Evolutionary conservation across 192 early-diverging fungal genomes (phyloP), one percentile per base, ranked within the genome.

Genomic region (Podochytrium sp.): DNA sequence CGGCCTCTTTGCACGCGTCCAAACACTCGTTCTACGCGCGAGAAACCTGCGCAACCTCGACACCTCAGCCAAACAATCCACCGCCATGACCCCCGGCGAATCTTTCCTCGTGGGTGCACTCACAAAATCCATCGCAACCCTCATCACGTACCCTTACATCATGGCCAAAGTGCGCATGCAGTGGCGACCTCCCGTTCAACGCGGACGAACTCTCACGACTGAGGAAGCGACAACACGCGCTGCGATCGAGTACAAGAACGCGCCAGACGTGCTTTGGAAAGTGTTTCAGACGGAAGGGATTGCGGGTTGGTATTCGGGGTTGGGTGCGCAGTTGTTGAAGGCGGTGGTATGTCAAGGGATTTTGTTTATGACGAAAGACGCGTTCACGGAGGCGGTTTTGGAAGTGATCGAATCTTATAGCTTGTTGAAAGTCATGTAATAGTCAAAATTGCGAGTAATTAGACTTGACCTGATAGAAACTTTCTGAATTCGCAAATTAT

Each of bases 111-210:
- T 94, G 30, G 96, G 95, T 23, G 96, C 97, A 12, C 50, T 97
- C n/a, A 87, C 93, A 35, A 99, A 99, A 73, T 93, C 95, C 0
- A 76, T 98, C 75, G 97, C 87, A 1, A 89, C 87, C 25, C 60
- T 89, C 70, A 85, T 89, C 14, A 89, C 74, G 1, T 75, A 98
- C 71, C 96, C 97, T 33, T 99, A 98, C 76, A 99, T 99, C 77
- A 96, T 99, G 96, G 97, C 97, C 49, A 99, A 99, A 74, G 94
- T 98, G 23, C 85, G 95, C 56, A 85, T 99, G 65, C 97, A 99
- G 51, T 86, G 81, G 80, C 74, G 78, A 65, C 79, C 85, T 33
- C 79, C 81, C 3, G 76, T 71, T 71, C 84, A 85, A 25, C 20
- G 41, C 34, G 50, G 20, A 30, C 30, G 18, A 5, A 16, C 23